These are phyloP conservation scores for Malus domestica DNA, from an alignment of 306 rosid species.

Conservation along the genomic window DNA sequence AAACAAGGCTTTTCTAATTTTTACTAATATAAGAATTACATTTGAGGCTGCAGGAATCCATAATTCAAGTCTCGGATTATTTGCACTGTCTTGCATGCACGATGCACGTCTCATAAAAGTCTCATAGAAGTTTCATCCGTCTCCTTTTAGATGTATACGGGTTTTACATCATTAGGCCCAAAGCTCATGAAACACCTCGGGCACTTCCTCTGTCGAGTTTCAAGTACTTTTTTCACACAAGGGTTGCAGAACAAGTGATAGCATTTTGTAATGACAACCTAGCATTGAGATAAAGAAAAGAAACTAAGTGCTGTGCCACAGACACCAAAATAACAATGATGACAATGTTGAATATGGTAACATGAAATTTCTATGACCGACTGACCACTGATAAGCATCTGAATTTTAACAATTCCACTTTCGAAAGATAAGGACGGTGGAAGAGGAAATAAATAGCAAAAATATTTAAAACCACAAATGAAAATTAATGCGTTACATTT, in stretches of 20 bases:
- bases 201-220: slow-evolving; percentile 85
- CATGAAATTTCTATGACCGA: not conserved
- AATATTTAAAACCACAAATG: not conserved
- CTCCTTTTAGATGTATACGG: slow-evolving; percentile 66
- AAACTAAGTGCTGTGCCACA: not conserved
- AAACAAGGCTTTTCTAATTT: slow-evolving; percentile 33
- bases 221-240: slow-evolving; percentile 67
- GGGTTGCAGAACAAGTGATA: slow-evolving; percentile 91
- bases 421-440: not conserved
- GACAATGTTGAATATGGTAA: not conserved
- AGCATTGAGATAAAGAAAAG: slow-evolving; percentile 1
- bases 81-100: slow-evolving; percentile 16
- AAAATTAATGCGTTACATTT: not conserved
- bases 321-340: not conserved
- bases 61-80: slow-evolving; percentile 19
- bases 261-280: slow-evolving; percentile 99
- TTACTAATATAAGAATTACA: slow-evolving; percentile 31
- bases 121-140: not conserved
- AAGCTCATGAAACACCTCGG: slow-evolving; percentile 74
- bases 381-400: not conserved
- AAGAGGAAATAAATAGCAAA: not conserved
- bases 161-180: slow-evolving; percentile 91
- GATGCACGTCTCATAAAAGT: slow-evolving; percentile 9
- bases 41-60: slow-evolving; percentile 26
- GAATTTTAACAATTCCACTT: not conserved